Conservation (phyloP, 306 rosid genomes). For the Quercus mongolica region DNA sequence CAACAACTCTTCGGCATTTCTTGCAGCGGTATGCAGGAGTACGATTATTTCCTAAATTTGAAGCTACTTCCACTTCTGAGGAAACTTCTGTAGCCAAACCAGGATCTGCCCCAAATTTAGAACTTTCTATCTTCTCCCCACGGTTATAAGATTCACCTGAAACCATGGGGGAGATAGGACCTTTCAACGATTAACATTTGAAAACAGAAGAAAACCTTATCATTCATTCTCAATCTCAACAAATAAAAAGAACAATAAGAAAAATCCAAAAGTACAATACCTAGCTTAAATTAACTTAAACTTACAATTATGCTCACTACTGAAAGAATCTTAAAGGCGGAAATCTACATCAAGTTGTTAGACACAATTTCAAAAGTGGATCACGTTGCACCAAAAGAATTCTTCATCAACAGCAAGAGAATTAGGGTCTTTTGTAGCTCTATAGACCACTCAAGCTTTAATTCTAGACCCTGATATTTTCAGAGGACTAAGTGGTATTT, state of each 20-base stretch:
- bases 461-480: neutral
- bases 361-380: neutral
- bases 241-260: neutral
- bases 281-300: neutral
- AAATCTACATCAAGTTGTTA: neutral
- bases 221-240: constrained; percentile 4
- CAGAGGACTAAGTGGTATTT: neutral
- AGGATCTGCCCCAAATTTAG: constrained; percentile 87
- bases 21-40: constrained; percentile 74
- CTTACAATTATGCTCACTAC: neutral
- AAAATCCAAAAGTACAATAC: neutral
- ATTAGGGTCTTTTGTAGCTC: neutral
- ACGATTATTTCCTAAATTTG: constrained; percentile 34
- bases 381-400: neutral
- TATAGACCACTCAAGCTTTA: neutral
- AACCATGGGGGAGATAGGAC: neutral
- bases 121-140: constrained; percentile 66
- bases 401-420: neutral
- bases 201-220: neutral
- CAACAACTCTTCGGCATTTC: constrained; percentile 83
- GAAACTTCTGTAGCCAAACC: constrained; percentile 57
- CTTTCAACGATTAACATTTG: neutral
- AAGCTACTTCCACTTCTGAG: constrained; percentile 48
- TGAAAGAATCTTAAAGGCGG: neutral
- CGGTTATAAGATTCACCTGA: constrained; percentile 77